A percentile compares a stretch with the other conserved stretches of the same genome.
Evolutionary conservation across 2,329 filamentous ascomycete species (phyloP).

Genomic region (Dothistroma pini): DNA sequence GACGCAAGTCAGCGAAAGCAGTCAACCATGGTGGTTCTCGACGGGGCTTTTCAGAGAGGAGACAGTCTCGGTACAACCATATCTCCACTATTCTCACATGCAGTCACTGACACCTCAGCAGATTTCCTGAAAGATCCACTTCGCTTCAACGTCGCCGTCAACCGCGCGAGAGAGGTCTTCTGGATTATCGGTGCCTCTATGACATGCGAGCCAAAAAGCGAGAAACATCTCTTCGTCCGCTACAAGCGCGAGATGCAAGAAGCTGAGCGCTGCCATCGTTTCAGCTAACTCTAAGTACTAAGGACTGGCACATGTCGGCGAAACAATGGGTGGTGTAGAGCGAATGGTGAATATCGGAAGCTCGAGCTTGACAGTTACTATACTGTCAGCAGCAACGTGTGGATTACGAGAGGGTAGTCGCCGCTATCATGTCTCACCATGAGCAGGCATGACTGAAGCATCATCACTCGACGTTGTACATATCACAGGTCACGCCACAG

Average conservation of each 20-base stretch:
- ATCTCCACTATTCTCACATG: too few species aligned
- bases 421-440: too few species aligned
- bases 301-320: too few species aligned
- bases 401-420: too few species aligned
- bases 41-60: constrained; percentile 13
- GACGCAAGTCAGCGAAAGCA: constrained; percentile 18
- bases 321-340: too few species aligned
- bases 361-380: too few species aligned
- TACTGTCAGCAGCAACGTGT: too few species aligned
- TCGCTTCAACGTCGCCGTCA: constrained; percentile 25
- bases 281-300: too few species aligned
- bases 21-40: constrained; percentile 18
- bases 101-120: neutral
- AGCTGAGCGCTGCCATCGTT: neutral
- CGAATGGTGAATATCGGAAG: too few species aligned
- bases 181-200: constrained; percentile 18
- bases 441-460: too few species aligned
- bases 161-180: constrained; percentile 20
- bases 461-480: neutral
- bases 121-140: constrained; percentile 18
- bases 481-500: neutral
- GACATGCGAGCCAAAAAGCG: neutral
- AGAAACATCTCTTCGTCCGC: neutral
- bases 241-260: neutral
- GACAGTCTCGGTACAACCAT: neutral